Percentiles rank a stretch among this genome's conserved stretches.
phyloP scores from a whole-genome alignment of 2,329 filamentous ascomycete species.

The Keithomyces neogunnii region DNA sequence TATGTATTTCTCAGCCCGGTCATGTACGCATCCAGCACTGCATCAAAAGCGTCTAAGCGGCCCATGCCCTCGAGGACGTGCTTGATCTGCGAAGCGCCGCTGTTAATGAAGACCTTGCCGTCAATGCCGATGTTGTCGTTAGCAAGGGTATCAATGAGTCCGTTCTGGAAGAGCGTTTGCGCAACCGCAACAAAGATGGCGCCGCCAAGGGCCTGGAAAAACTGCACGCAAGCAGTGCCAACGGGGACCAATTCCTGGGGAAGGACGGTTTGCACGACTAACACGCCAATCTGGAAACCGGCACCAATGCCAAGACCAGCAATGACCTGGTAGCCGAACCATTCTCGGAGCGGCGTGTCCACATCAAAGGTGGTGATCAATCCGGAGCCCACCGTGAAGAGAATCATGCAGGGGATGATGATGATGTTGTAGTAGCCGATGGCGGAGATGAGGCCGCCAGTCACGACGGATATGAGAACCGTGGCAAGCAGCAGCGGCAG shows the following conservation, averaged over 20 bases:
- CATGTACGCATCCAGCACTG: constrained; percentile 41
- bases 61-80: constrained; percentile 32
- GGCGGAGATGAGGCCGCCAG: constrained; percentile 32
- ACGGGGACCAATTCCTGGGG: constrained; percentile 39
- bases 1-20: constrained; percentile 40
- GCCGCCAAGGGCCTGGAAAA: constrained; percentile 58
- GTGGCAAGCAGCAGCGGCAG: constrained; percentile 44
- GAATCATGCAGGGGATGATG: constrained; percentile 32
- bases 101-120: constrained; percentile 39
- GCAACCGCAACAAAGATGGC: constrained; percentile 57
- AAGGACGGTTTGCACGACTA: constrained; percentile 45
- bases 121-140: constrained; percentile 35
- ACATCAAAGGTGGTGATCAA: constrained; percentile 45
- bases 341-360: constrained; percentile 35
- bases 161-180: constrained; percentile 61
- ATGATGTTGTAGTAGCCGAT: constrained; percentile 34
- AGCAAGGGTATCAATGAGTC: constrained; percentile 44
- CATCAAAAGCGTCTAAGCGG: constrained; percentile 30
- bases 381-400: constrained; percentile 39
- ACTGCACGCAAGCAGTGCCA: constrained; percentile 43
- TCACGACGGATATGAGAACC: constrained; percentile 37
- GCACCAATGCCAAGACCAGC: constrained; percentile 43
- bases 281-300: constrained; percentile 38
- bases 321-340: constrained; percentile 52
- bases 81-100: constrained; percentile 42